Evolutionary conservation across 2,329 filamentous ascomycete species (phyloP), one percentile per base, ranked within the genome.

Genomic region (Byssochlamys sp.): DNA sequence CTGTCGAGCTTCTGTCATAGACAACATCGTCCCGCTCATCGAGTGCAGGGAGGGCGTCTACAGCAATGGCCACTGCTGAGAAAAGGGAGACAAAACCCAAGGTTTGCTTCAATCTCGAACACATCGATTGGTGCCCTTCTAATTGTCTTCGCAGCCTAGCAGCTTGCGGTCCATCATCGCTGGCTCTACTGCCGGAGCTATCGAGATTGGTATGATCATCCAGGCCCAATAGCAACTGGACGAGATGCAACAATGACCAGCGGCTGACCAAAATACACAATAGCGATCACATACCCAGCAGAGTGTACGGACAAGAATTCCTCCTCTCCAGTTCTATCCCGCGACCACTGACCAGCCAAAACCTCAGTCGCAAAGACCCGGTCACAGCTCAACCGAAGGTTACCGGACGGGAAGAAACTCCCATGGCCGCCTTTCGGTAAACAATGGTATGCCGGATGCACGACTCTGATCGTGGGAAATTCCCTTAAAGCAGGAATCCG

Each of bases 371-470:
- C 92, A 67, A 97, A 97, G 79, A 97, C 94, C 56, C 82, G 94
- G 65, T 89, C 89, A 57, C 94, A 97, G 75, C 85, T 99, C 69
- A 99, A 99, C 74, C 85, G 87, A 65, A 84, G 86, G 66, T 80
- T 97, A 67, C 80, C 88, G 53, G 86, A 88, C 57, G 87, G 86
- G 52, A 80, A 95, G 79, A 96, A 95, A 78, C 82, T 96, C 29
- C 91, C 92, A 55, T 96, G 90, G 89, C 94, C 94, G 50, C 89
- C 90, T 10, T 97, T 97, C 69, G 94, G 94, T 53, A 80, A 77
- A 66, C 90, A 95, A 74, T 99, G 94, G 94, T 99, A 99, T 74
- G 92, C 94, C 11, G 94, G 94, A 39, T 99, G 94, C 78, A 97
- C 94, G 52, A 97, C 94, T 28, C 77, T 96, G 71, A 95, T 99